Conservation (phyloP, 805 yeast species). For the Wickerhamomyces bovis region DNA sequence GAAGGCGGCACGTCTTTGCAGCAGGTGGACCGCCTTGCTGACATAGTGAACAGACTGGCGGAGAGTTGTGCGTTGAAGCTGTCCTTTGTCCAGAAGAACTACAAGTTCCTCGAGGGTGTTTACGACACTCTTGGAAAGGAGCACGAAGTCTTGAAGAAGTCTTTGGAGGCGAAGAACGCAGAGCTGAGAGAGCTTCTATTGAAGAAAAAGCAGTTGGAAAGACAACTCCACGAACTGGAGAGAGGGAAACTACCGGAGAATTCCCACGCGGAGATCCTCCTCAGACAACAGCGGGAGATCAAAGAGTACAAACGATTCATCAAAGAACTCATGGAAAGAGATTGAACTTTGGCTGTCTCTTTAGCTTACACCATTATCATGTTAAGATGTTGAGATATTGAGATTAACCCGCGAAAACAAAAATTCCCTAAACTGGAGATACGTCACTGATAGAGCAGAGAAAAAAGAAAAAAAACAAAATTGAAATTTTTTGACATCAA, state of each 20-base stretch:
- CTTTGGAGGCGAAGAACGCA: not conserved
- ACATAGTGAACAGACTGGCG: conserved; percentile 9
- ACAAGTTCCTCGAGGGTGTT: conserved; percentile 16
- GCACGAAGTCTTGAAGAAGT: conserved; percentile 3
- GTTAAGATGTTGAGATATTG: too few species aligned
- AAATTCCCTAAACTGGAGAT: not conserved
- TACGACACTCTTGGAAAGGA: conserved; percentile 14
- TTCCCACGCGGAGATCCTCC: conserved; percentile 1
- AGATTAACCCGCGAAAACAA: not conserved
- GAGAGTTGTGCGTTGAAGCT: conserved; percentile 16
- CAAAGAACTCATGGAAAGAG: conserved; percentile 21
- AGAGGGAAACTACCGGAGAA: not conserved
- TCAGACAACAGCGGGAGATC: conserved; percentile 15
- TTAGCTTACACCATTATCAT: too few species aligned
- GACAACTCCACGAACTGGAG: not conserved
- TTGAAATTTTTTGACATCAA: not conserved
- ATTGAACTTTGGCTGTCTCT: not conserved
- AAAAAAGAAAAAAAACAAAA: not conserved
- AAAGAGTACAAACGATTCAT: conserved; percentile 20
- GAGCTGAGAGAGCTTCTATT: conserved; percentile 2
- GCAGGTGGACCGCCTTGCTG: conserved; percentile 5
- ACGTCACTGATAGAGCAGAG: not conserved
- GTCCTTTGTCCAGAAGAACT: conserved; percentile 19
- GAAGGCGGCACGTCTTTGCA: not conserved
- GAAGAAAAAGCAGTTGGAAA: conserved; percentile 1